A percentile compares a stretch with the other conserved stretches of the same genome.
Evolutionary conservation across 768 basidiomycete species (phyloP).

Genomic region (Baorangia bicolor): DNA sequence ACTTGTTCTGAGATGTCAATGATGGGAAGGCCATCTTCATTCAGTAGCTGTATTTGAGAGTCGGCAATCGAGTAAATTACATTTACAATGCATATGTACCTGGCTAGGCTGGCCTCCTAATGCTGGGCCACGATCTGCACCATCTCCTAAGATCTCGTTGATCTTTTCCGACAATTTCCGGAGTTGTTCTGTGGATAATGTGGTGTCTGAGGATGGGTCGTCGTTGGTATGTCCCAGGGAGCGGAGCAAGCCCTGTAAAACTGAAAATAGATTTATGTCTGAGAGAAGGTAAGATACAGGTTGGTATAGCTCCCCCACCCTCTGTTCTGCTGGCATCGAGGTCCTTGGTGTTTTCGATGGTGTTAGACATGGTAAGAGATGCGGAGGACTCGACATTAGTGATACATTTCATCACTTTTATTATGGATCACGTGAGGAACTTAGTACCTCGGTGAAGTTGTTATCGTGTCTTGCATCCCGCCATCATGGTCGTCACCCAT

Average conservation of each 20-base stretch:
- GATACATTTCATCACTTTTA: not conserved
- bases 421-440: slow-evolving; percentile 22
- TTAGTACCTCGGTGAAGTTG: not conserved
- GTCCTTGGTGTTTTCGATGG: slow-evolving; percentile 20
- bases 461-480: slow-evolving; percentile 8
- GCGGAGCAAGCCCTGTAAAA: slow-evolving; percentile 39
- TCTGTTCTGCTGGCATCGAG: slow-evolving; percentile 34
- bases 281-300: not conserved
- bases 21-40: slow-evolving; percentile 79
- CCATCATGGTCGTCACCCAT: slow-evolving; percentile 43
- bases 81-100: slow-evolving; percentile 43
- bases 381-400: not conserved
- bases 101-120: slow-evolving; percentile 58
- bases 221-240: slow-evolving; percentile 32
- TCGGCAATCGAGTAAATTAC: slow-evolving; percentile 22
- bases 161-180: slow-evolving; percentile 59
- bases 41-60: slow-evolving; percentile 49
- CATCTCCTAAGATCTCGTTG: slow-evolving; percentile 48
- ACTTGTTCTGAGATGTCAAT: slow-evolving; percentile 72
- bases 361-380: slow-evolving; percentile 20
- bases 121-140: slow-evolving; percentile 37
- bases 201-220: slow-evolving; percentile 14
- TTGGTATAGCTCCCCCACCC: slow-evolving; percentile 33
- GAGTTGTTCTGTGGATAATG: slow-evolving; percentile 48
- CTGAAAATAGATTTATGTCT: slow-evolving; percentile 25